phyloP scores from a whole-genome alignment of 352 stramenopile genomes.

The Globisporangium spinosum region DNA sequence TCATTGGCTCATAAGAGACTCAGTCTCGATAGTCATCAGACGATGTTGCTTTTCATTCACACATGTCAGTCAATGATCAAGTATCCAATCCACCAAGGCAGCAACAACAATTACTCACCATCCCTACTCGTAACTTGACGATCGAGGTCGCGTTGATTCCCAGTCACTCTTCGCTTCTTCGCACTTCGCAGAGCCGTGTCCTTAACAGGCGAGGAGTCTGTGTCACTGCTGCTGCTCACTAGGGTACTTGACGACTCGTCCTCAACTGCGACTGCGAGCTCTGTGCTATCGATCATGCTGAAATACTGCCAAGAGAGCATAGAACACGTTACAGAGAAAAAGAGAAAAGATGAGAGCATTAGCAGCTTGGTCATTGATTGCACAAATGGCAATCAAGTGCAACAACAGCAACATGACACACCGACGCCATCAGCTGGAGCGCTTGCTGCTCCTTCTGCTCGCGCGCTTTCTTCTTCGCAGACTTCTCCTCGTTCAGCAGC shows the following conservation, averaged over 20 bases:
- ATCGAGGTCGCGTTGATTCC: not conserved
- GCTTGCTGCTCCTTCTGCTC: constrained; percentile 8
- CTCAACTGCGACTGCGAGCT: constrained; percentile 5
- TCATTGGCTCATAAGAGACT: not conserved
- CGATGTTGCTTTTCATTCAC: not conserved
- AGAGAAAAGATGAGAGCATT: not conserved
- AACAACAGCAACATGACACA: not conserved
- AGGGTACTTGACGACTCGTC: not conserved
- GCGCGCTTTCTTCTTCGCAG: constrained; percentile 9
- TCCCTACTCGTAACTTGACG: not conserved
- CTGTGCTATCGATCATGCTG: constrained; percentile 2
- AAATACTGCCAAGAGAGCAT: not conserved
- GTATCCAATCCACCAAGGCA: not conserved
- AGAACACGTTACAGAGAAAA: not conserved
- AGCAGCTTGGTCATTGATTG: not conserved
- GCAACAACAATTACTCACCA: not conserved
- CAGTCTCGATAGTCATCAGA: not conserved
- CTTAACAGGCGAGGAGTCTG: not conserved
- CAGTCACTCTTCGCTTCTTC: not conserved
- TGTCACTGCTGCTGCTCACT: constrained; percentile 5
- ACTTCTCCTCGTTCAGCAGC: constrained; percentile 4
- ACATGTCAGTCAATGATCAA: not conserved
- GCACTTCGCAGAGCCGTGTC: not conserved
- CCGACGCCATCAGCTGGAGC: constrained; percentile 9
- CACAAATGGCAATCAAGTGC: not conserved